Evolutionary conservation across 495 filamentous ascomycete species (phyloP).

Genomic region (Achaetomiella virescens): DNA sequence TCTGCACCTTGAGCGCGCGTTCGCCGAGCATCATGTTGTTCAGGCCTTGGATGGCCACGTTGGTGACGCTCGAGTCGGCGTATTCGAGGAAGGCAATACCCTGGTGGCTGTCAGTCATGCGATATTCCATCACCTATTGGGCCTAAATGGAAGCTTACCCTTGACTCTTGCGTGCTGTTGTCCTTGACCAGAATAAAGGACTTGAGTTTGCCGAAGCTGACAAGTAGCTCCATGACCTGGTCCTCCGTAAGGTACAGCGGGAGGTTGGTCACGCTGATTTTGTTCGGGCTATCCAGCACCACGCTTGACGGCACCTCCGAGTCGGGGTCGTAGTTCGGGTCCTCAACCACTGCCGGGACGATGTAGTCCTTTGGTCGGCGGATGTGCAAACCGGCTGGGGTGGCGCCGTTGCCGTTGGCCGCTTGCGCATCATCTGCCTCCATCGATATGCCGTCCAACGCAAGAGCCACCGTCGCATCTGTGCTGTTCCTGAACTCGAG

Average conservation of each 20-base stretch:
- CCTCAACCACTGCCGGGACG: conserved; percentile 73
- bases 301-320: conserved; percentile 59
- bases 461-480: conserved; percentile 86
- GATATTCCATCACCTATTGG: not conserved
- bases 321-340: conserved; percentile 69
- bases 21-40: conserved; percentile 91
- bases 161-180: conserved; percentile 72
- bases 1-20: conserved; percentile 72
- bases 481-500: conserved; percentile 82
- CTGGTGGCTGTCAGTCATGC: conserved; percentile 38
- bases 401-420: conserved; percentile 49
- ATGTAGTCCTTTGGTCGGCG: conserved; percentile 96
- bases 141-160: conserved; percentile 52
- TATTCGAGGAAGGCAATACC: conserved; percentile 98
- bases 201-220: conserved; percentile 88
- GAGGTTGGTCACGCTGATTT: conserved; percentile 87
- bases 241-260: conserved; percentile 82
- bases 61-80: conserved; percentile 65
- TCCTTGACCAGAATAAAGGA: conserved; percentile 91
- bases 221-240: conserved; percentile 81
- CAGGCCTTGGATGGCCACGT: conserved; percentile 83
- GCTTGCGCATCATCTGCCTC: conserved; percentile 58
- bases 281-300: conserved; percentile 88
- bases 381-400: conserved; percentile 62
- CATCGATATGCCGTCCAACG: conserved; percentile 85